Base-by-base conservation (phyloP, 805 yeast genomes). In the Yarrowia osloensis region DNA sequence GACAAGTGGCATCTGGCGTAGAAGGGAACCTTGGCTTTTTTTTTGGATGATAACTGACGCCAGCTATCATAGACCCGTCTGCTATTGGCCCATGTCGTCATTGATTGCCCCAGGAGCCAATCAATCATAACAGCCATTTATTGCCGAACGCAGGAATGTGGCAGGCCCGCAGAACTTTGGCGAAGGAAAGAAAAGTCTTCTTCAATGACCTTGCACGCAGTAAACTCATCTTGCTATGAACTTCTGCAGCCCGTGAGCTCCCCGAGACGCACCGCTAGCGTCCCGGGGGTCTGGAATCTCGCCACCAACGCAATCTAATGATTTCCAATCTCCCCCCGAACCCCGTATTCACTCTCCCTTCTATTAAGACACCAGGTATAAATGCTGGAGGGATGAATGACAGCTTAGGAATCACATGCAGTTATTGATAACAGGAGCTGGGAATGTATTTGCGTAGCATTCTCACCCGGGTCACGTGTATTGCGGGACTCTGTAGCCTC, bases 221-320 rank as follows among this genome's bases (percentile, higher is more conserved):
- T 49, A 49, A 29, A 29, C 24, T 37, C 37, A 21, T 49, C 37
- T 46, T 47, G 54, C 35, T 49, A 49, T 49, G 37, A 49, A 29
- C 55, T 19, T 29, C 55, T 49, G 55, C 55, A 46, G 31, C 6
- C 2, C n/a, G 19, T 15, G 21, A 13, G 33, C 47, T 5, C 15
- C 2, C 5, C 1, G 6, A 11, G 13, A 24, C 12, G 19, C 29
- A 24, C 49, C 4, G 15, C 28, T 47, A 28, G 54, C 24, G 54
- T 19, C 35, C 4, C 11, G 13, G 26, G n/a, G 24, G 55, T 49
- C 55, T 49, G 24, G 55, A 49, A 28, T 7, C 39, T 19, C 22
- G 17, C 3, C 26, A 3, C 7, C 15, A 19, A 19, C 55, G 26
- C 39, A 11, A 21, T 29, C 37, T 29, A 29, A 49, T 13, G 37